A percentile compares a stretch with the other conserved stretches of the same genome.
These are phyloP conservation scores for Globisporangium cystogenes DNA, from an alignment of 352 stramenopile genomes.

Conservation along the genomic window DNA sequence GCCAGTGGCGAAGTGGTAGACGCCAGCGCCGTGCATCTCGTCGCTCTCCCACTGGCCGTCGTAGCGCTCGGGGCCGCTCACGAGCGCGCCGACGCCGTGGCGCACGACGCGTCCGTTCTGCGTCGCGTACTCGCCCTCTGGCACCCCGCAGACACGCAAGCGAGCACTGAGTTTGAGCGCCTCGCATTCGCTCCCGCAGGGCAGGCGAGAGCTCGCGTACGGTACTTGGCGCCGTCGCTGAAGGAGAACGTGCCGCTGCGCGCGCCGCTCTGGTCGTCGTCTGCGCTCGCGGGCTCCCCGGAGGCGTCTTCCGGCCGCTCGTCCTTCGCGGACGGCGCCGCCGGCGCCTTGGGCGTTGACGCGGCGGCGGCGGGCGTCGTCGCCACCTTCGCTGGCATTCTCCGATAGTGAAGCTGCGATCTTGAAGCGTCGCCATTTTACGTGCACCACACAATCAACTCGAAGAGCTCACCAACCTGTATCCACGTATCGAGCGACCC, in stretches of 20 bases:
- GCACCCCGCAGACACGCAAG: background rate
- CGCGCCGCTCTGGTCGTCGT: constrained; percentile 29
- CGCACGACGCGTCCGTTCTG: constrained; percentile 34
- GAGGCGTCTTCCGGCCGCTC: constrained; percentile 23
- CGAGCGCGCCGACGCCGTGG: constrained; percentile 42
- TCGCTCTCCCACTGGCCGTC: constrained; percentile 56
- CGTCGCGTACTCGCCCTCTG: constrained; percentile 43
- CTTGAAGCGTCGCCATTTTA: constrained; percentile 19
- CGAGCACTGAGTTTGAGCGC: too few relatives aligned
- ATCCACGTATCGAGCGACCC: too few relatives aligned
- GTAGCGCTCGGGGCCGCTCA: constrained; percentile 59
- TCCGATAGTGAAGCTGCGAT: constrained; percentile 7
- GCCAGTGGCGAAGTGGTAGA: constrained; percentile 64
- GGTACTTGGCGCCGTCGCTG: constrained; percentile 56
- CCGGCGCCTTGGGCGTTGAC: constrained; percentile 15
- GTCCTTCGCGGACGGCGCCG: constrained; percentile 10
- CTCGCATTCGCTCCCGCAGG: too few relatives aligned
- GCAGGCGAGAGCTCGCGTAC: constrained; percentile 10
- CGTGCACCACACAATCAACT: too few relatives aligned
- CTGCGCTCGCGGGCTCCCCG: constrained; percentile 3
- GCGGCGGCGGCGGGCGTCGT: background rate
- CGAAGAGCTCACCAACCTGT: too few relatives aligned
- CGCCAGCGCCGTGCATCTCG: constrained; percentile 59
- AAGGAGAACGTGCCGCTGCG: constrained; percentile 60
- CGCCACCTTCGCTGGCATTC: background rate